Evolutionary conservation across 805 yeast genomes (phyloP).

Genomic region (Brettanomyces anomalus): DNA sequence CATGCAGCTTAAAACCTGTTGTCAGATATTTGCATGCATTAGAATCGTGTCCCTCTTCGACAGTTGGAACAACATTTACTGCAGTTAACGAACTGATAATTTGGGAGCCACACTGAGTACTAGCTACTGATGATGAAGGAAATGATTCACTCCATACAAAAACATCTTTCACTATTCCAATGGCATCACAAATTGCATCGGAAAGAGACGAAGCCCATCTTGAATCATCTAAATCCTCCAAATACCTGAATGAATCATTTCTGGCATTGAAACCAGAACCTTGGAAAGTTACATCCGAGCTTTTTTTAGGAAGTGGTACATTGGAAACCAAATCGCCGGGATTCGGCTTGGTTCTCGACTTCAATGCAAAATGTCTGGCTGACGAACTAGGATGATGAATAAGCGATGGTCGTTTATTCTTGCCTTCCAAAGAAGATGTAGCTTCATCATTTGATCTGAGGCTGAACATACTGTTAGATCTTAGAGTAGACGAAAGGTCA

Average conservation of each 20-base stretch:
- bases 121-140: slow-evolving; percentile 12
- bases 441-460: neutral
- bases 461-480: neutral
- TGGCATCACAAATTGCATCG: slow-evolving; percentile 57
- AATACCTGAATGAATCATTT: slow-evolving; percentile 27
- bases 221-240: slow-evolving; percentile 66
- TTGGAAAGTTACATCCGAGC: neutral
- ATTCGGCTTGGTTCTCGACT: slow-evolving; percentile 48
- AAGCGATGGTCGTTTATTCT: neutral
- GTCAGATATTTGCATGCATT: slow-evolving; percentile 19
- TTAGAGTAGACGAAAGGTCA: neutral
- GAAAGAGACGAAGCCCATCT: slow-evolving; percentile 54
- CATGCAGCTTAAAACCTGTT: slow-evolving; percentile 5
- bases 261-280: slow-evolving; percentile 12
- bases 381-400: neutral
- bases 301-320: slow-evolving; percentile 45
- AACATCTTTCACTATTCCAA: slow-evolving; percentile 47
- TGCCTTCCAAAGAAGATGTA: neutral
- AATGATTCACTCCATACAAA: slow-evolving; percentile 7
- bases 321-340: slow-evolving; percentile 84
- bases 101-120: slow-evolving; percentile 13
- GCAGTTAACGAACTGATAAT: slow-evolving; percentile 7
- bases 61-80: slow-evolving; percentile 1
- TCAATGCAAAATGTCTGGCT: slow-evolving; percentile 35
- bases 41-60: neutral